phyloP scores from a whole-genome alignment of 78 protist species.

The Cyanophora paradoxa region DNA sequence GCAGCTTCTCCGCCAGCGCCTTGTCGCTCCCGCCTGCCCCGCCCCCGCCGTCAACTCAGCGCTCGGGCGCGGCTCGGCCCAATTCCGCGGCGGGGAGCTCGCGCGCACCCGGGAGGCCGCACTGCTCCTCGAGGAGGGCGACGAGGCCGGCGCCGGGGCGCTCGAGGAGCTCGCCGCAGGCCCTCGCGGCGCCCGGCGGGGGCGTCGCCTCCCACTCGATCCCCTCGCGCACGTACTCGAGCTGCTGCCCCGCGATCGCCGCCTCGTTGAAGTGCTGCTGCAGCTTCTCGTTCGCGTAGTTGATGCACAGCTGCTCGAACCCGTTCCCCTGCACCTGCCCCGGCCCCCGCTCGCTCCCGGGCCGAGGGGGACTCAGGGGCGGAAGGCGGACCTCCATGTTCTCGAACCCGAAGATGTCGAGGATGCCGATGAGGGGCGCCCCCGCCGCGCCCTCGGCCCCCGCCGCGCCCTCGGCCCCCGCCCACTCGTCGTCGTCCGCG shows the following conservation, averaged over 20 bases:
- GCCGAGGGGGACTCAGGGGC: no score
- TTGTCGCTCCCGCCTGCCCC: constrained; percentile 20
- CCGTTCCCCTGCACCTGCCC: no score
- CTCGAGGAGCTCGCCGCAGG: constrained; percentile 2
- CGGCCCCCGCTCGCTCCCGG: no score
- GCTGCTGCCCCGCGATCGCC: constrained; percentile 38
- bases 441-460: neutral
- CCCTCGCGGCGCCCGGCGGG: constrained; percentile 62
- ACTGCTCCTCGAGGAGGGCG: constrained; percentile 15
- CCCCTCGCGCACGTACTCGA: constrained; percentile 78
- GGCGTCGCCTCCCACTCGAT: constrained; percentile 18
- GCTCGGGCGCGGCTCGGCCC: no score
- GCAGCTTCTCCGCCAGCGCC: neutral
- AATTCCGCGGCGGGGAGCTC: no score
- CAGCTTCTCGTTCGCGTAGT: constrained; percentile 78
- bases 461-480: neutral
- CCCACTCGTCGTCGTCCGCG: neutral
- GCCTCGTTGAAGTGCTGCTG: constrained; percentile 50
- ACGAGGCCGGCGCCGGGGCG: neutral
- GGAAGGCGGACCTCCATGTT: constrained; percentile 52
- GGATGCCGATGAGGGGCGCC: constrained; percentile 49
- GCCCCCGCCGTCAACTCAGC: no score
- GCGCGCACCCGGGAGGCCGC: constrained; percentile 14
- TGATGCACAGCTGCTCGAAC: constrained; percentile 89
- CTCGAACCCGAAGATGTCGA: constrained; percentile 93